Conservation (phyloP, 2,329 filamentous ascomycete species). For the Pseudogymnoascus sp. region DNA sequence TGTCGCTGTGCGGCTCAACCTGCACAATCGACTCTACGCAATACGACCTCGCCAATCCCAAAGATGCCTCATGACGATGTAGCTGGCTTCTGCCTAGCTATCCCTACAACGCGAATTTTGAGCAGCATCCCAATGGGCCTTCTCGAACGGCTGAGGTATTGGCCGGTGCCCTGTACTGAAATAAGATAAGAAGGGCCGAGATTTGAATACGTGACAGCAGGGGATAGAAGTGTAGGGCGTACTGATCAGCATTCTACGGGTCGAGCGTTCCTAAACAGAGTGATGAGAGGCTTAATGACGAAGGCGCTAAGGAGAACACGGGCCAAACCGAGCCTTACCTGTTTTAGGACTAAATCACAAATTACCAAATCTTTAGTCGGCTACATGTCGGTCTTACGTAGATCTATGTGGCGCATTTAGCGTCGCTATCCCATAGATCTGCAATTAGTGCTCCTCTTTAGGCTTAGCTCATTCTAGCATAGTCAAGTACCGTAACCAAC, state of each 20-base stretch:
- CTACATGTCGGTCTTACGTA: too few relatives aligned
- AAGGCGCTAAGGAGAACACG: neutral
- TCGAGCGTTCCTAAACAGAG: neutral
- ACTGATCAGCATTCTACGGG: neutral
- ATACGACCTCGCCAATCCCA: neutral
- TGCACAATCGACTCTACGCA: too few relatives aligned
- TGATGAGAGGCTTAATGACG: neutral
- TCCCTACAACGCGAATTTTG: neutral
- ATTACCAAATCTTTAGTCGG: too few relatives aligned
- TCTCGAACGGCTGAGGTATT: too few relatives aligned
- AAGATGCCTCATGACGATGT: neutral
- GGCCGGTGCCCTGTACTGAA: neutral
- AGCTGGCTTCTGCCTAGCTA: neutral
- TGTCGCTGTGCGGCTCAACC: too few relatives aligned
- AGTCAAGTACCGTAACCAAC: too few relatives aligned
- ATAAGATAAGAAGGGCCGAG: neutral
- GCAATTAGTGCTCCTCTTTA: too few relatives aligned
- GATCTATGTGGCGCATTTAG: too few relatives aligned
- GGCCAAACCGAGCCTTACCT: neutral
- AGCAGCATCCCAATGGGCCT: neutral
- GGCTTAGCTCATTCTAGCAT: too few relatives aligned
- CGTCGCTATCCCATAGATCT: too few relatives aligned
- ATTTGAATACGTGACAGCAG: neutral
- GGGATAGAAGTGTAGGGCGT: neutral
- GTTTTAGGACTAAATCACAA: too few relatives aligned